These are phyloP conservation scores for Phaeosphaeria sp. DNA, from an alignment of 2,329 filamentous ascomycete species.

Conservation along the genomic window DNA sequence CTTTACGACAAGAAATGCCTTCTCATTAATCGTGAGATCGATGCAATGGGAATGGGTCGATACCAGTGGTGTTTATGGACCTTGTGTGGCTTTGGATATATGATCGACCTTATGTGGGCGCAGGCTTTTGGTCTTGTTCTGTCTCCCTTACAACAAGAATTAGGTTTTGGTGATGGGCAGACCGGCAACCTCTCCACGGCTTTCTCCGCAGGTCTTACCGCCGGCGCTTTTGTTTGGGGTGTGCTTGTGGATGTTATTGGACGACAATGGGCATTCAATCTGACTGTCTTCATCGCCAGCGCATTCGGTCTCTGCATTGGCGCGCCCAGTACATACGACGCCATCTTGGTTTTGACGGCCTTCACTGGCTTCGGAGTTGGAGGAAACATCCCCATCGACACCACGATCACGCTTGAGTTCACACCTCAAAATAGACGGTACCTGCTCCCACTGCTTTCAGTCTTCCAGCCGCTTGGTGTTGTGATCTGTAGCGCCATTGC, in stretches of 20 bases:
- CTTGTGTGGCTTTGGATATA: slow-evolving; percentile 62
- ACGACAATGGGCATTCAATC: slow-evolving; percentile 64
- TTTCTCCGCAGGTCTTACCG: slow-evolving; percentile 63
- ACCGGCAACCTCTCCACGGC: slow-evolving; percentile 62
- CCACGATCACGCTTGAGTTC: slow-evolving; percentile 64
- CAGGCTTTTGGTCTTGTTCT: slow-evolving; percentile 65
- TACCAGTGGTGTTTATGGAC: slow-evolving; percentile 63
- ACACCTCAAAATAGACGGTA: slow-evolving; percentile 61
- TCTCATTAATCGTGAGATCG: slow-evolving; percentile 58
- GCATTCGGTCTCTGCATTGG: slow-evolving; percentile 62
- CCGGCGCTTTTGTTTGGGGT: slow-evolving; percentile 64
- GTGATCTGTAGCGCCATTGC: slow-evolving; percentile 60
- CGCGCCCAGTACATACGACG: slow-evolving; percentile 57
- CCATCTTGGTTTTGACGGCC: slow-evolving; percentile 61
- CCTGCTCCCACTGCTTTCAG: slow-evolving; percentile 59
- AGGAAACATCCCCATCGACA: slow-evolving; percentile 64
- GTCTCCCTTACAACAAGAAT: slow-evolving; percentile 62
- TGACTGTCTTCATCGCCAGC: slow-evolving; percentile 63
- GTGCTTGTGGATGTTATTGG: slow-evolving; percentile 62
- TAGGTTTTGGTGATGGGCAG: slow-evolving; percentile 57
- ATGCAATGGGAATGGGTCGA: slow-evolving; percentile 60
- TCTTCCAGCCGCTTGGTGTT: slow-evolving; percentile 65
- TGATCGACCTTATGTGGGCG: slow-evolving; percentile 65
- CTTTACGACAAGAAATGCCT: slow-evolving; percentile 55
- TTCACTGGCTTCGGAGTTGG: slow-evolving; percentile 61